Evolutionary conservation across 1,284 basidiomycete species (phyloP), one percentile per base, ranked within the genome.

Genomic region (Psilocybe mexicana): DNA sequence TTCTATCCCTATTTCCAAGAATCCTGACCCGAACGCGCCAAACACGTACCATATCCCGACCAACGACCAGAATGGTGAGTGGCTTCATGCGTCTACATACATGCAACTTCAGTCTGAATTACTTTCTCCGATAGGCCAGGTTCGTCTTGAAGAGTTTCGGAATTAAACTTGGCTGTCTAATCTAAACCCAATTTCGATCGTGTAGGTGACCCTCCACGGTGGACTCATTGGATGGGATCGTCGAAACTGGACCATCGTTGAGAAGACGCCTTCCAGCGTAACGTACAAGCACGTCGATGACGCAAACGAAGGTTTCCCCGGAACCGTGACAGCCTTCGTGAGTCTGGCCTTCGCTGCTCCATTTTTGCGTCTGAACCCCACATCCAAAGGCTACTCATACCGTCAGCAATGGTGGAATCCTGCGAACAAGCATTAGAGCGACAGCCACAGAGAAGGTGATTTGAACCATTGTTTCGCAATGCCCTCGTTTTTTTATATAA

Each of bases 271-370:
- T 8, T 79, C 74, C 0, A 80, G 77, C 51, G 79, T 85, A 10
- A 80, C 78, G 0, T 84, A 79, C 63, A 72, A 73, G 55, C 81
- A 83, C 61, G 47, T 82, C 36, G 83, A 85, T 62, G 58, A 67
- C 25, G 82, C 76, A 2, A 76, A 82, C 59, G 79, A 84, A 66
- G 81, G 81, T 2, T 84, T 84, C 63, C 83, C 83, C 1, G 83
- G 83, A 23, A 77, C 65, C 33, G 81, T 84, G 7, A 76, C 72
- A 2, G 79, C 75, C 24, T 76, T 69, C 55, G 81, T 81, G 53
- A 53, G 76, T 65, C 4, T 26, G 7, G 8, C 36, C 14, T 12
- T 23, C 12, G 35, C n/a, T 43, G 40, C 12, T 8, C 25, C 12
- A 8, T 28, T 42, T 58, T 28, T 23, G 43, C 7, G 5, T 25